Evolutionary conservation across 148 eudicot genomes (phyloP).

Genomic region (Amaranthus hypochondriacus): DNA sequence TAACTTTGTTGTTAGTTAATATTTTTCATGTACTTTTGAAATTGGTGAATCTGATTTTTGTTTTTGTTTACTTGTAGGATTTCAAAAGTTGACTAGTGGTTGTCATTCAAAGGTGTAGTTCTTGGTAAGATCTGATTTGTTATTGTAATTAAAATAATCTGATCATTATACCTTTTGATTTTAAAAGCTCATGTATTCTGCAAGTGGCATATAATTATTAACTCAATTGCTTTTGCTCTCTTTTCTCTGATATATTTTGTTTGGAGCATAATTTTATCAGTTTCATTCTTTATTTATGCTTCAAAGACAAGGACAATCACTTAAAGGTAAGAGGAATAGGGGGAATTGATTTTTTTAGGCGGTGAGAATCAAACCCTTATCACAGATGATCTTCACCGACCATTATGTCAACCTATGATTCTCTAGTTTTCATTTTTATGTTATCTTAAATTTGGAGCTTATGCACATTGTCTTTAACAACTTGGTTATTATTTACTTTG

Average conservation of each 20-base stretch:
- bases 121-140: slow-evolving; percentile 5
- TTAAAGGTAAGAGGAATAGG: no score
- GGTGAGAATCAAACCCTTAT: no score
- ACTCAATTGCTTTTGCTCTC: background rate
- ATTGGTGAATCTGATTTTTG: slow-evolving; percentile 2
- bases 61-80: background rate
- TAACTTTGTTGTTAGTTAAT: background rate
- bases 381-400: no score
- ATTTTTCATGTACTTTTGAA: background rate
- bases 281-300: background rate
- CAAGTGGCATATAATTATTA: slow-evolving; percentile 28
- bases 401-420: no score
- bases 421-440: background rate
- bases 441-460: slow-evolving; percentile 1
- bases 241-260: slow-evolving; percentile 7
- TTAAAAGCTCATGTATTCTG: slow-evolving; percentile 12
- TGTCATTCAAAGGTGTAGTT: slow-evolving; percentile 11
- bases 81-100: slow-evolving; percentile 11
- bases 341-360: no score
- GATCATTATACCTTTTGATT: slow-evolving; percentile 7
- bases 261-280: slow-evolving; percentile 1
- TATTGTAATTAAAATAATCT: background rate
- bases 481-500: background rate
- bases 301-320: no score
- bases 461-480: background rate